Percentiles rank a stretch among this genome's conserved stretches.
These are phyloP conservation scores for Stephania yunnanensis DNA, from an alignment of 164 flowering plant species.

Conservation along the genomic window DNA sequence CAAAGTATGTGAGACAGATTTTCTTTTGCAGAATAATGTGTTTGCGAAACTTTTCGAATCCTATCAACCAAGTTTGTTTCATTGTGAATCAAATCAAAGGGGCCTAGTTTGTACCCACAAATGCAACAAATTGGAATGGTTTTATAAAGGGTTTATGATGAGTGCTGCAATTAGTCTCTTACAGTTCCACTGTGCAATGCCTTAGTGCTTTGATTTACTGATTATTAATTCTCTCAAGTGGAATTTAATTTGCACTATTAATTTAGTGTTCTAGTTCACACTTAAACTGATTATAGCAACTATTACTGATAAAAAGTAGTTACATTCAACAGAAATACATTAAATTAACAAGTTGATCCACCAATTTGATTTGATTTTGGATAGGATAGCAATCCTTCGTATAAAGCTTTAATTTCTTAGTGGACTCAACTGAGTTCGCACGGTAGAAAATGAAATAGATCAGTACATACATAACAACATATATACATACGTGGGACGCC, in stretches of 20 bases:
- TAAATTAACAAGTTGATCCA: neutral
- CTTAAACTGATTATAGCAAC: neutral
- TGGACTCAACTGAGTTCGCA: neutral
- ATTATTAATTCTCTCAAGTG: neutral
- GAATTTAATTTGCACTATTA: neutral
- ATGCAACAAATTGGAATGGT: neutral
- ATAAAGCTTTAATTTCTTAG: neutral
- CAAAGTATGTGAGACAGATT: neutral
- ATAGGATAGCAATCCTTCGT: neutral
- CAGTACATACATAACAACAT: neutral
- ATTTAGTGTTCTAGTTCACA: neutral
- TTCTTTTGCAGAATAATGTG: neutral
- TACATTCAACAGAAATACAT: neutral
- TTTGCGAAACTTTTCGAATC: neutral
- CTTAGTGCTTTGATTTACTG: neutral
- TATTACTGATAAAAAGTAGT: neutral
- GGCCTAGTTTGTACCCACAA: slow-evolving; percentile 2
- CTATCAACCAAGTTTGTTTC: neutral
- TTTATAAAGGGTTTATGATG: neutral
- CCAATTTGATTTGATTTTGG: neutral
- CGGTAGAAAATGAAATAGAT: neutral
- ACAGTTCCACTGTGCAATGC: neutral
- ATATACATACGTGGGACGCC: neutral
- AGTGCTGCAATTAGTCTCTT: neutral
- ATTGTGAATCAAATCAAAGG: neutral